Percentiles rank a stretch among this genome's conserved stretches.
Conservation (phyloP, 257 asterid genomes). For the Capsicum rhomboideum region DNA sequence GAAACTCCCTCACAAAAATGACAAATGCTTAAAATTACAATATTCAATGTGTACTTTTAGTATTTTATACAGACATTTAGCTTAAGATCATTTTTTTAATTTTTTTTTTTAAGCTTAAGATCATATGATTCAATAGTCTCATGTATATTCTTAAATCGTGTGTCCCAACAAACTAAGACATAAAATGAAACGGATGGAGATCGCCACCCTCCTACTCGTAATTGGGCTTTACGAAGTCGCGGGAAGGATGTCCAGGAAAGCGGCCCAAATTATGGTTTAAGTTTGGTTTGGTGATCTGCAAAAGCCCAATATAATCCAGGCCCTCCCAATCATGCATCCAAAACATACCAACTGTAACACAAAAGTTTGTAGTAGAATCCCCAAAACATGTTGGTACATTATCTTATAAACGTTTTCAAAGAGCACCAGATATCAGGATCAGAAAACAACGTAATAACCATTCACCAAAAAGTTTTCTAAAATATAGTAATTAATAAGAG, state of each 20-base stretch:
- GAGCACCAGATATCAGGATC: background rate
- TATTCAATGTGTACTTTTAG: background rate
- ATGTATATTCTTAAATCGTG: background rate
- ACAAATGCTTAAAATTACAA: background rate
- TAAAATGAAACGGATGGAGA: background rate
- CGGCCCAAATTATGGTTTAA: background rate
- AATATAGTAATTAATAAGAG: too few relatives aligned
- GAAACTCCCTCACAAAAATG: background rate
- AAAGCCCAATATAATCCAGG: background rate
- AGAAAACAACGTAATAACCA: too few relatives aligned
- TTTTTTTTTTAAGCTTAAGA: too few relatives aligned
- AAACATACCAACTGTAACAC: background rate
- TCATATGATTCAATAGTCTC: background rate
- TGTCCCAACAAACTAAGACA: background rate
- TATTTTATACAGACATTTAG: background rate
- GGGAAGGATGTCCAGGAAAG: background rate
- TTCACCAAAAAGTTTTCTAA: too few relatives aligned
- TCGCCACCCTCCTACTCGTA: background rate
- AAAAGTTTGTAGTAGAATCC: background rate
- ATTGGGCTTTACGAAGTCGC: background rate
- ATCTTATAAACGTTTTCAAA: background rate
- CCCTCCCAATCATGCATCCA: background rate
- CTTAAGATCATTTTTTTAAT: too few relatives aligned
- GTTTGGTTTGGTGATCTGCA: background rate
- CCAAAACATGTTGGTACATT: background rate